Percentiles rank a stretch among this genome's conserved stretches.
phyloP scores from a whole-genome alignment of 2,329 filamentous ascomycete genomes.

The Aspergillus neotritici region DNA sequence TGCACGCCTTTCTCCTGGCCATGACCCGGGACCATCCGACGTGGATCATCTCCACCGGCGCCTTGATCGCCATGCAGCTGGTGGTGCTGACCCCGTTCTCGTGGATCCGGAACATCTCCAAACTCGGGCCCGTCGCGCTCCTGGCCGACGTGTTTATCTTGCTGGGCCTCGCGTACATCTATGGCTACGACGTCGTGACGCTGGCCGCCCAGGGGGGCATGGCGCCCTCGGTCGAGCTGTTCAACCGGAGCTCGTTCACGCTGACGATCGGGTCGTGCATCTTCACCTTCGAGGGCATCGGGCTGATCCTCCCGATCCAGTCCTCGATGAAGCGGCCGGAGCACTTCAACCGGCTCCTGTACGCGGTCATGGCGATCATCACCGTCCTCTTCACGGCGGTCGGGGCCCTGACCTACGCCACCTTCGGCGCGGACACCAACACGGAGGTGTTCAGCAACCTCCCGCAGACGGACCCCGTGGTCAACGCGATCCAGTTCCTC shows the following conservation, averaged over 20 bases:
- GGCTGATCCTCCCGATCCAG: constrained; percentile 92
- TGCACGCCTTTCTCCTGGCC: constrained; percentile 61
- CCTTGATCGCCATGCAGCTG: constrained; percentile 74
- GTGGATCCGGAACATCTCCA: constrained; percentile 87
- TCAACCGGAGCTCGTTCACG: constrained; percentile 87
- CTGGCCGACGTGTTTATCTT: constrained; percentile 91
- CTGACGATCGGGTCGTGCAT: constrained; percentile 96
- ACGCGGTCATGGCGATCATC: constrained; percentile 86
- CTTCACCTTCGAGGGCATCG: constrained; percentile 96
- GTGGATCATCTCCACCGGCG: constrained; percentile 49
- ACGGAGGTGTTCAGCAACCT: constrained; percentile 93
- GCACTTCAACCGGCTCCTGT: constrained; percentile 82
- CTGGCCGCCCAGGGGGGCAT: constrained; percentile 64
- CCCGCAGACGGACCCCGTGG: constrained; percentile 83
- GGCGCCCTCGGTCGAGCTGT: constrained; percentile 76
- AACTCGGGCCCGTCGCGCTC: constrained; percentile 85
- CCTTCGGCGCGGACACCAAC: constrained; percentile 86
- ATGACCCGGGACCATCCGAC: constrained; percentile 44
- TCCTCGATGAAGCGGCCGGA: constrained; percentile 85
- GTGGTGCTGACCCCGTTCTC: constrained; percentile 87
- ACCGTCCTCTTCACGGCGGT: constrained; percentile 82
- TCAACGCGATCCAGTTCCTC: constrained; percentile 90
- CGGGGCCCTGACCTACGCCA: constrained; percentile 87
- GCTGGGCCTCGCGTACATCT: constrained; percentile 81
- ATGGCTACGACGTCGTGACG: constrained; percentile 86